Evolutionary conservation across 2,329 filamentous ascomycete genomes (phyloP).

Genomic region (Penicillium sp.): DNA sequence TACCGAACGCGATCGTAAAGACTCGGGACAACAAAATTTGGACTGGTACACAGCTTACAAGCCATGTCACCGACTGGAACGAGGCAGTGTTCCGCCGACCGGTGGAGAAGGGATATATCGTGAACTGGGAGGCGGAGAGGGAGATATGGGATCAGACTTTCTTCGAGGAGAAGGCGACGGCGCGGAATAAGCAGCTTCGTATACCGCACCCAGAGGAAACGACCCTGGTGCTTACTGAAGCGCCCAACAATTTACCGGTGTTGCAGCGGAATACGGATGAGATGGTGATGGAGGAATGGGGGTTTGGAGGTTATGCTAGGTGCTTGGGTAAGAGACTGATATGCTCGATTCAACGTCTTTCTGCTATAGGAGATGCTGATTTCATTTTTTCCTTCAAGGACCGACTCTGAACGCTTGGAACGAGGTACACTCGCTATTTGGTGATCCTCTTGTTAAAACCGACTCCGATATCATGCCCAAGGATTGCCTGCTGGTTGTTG

Average conservation of each 20-base stretch:
- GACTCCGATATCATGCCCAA: constrained; percentile 57
- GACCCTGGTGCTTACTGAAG: constrained; percentile 82
- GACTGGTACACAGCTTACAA: constrained; percentile 72
- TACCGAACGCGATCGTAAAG: constrained; percentile 88
- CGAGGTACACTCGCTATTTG: constrained; percentile 71
- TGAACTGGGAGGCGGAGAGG: constrained; percentile 95
- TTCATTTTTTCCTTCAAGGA: constrained; percentile 49
- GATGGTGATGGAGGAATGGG: constrained; percentile 96
- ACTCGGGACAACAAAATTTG: constrained; percentile 79
- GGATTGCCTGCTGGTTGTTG: constrained; percentile 84
- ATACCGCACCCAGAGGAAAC: constrained; percentile 71
- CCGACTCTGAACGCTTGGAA: constrained; percentile 81
- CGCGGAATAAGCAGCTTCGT: constrained; percentile 51
- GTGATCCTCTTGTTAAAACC: constrained; percentile 55
- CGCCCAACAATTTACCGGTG: constrained; percentile 77
- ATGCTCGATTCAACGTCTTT: neutral
- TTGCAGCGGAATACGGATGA: constrained; percentile 92
- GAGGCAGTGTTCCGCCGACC: constrained; percentile 85
- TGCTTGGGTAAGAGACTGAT: constrained; percentile 60
- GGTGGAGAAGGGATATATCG: constrained; percentile 90
- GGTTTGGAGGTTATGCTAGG: constrained; percentile 83
- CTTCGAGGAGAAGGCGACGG: constrained; percentile 66
- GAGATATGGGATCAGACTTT: constrained; percentile 94
- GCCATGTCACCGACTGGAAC: constrained; percentile 82
- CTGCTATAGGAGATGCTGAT: neutral